Conservation (phyloP, 345 rosid genomes). For the Murraya koenigii region DNA sequence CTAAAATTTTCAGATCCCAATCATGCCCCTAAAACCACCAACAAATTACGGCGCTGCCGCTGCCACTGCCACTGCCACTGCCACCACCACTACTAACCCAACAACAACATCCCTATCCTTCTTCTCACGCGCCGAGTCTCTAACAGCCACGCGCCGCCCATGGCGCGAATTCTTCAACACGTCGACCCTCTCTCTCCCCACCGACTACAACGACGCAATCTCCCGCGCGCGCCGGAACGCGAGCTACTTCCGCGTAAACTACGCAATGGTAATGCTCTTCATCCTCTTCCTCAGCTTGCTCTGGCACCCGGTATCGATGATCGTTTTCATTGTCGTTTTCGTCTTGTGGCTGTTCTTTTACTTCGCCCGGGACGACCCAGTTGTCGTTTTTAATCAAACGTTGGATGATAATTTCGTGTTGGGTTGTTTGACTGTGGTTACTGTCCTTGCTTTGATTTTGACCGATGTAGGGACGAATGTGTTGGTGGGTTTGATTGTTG, state of each 20-base stretch:
- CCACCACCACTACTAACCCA: slow-evolving; percentile 20
- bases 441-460: slow-evolving; percentile 62
- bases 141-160: slow-evolving; percentile 67
- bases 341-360: slow-evolving; percentile 74
- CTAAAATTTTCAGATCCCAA: background rate
- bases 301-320: slow-evolving; percentile 78
- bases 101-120: slow-evolving; percentile 32
- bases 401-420: slow-evolving; percentile 64
- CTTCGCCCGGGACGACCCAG: slow-evolving; percentile 62
- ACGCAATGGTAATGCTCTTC: slow-evolving; percentile 50
- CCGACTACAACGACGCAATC: slow-evolving; percentile 50
- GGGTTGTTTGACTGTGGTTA: slow-evolving; percentile 48
- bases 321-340: slow-evolving; percentile 59
- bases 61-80: slow-evolving; percentile 9
- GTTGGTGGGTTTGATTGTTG: slow-evolving; percentile 57
- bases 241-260: slow-evolving; percentile 72
- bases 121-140: slow-evolving; percentile 49
- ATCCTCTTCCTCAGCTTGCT: slow-evolving; percentile 69
- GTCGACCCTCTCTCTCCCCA: slow-evolving; percentile 57
- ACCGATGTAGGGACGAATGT: slow-evolving; percentile 80
- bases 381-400: slow-evolving; percentile 41
- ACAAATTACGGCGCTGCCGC: slow-evolving; percentile 40
- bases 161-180: slow-evolving; percentile 61
- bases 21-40: slow-evolving; percentile 28
- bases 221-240: slow-evolving; percentile 49